Conservation (phyloP, 768 basidiomycete genomes). For the Tricholoma hemisulphureum region DNA sequence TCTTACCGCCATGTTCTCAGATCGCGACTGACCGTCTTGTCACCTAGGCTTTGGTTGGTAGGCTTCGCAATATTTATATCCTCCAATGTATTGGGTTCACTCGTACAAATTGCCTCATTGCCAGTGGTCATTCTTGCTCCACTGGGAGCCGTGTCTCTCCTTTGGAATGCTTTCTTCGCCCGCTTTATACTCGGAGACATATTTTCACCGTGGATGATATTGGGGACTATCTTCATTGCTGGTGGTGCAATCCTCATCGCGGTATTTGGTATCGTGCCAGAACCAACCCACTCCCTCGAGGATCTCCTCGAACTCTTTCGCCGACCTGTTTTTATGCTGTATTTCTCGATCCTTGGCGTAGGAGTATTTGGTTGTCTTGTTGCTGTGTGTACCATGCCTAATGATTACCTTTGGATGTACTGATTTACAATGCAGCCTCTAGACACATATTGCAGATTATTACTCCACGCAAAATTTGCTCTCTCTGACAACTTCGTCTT, state of each 20-base stretch:
- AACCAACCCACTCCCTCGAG: slow-evolving; percentile 81
- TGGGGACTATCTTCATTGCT: slow-evolving; percentile 87
- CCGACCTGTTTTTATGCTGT: slow-evolving; percentile 74
- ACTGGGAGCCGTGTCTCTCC: slow-evolving; percentile 85
- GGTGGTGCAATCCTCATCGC: slow-evolving; percentile 88
- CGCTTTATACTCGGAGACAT: slow-evolving; percentile 79
- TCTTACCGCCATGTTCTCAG: neutral
- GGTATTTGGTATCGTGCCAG: slow-evolving; percentile 88
- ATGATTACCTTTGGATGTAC: neutral
- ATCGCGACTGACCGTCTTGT: slow-evolving; percentile 2
- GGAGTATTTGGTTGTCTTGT: slow-evolving; percentile 58
- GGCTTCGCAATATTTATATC: slow-evolving; percentile 86
- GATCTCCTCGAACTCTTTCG: slow-evolving; percentile 77
- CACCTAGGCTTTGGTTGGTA: slow-evolving; percentile 73
- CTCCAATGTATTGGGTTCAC: slow-evolving; percentile 83
- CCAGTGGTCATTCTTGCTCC: slow-evolving; percentile 95
- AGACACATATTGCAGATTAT: slow-evolving; percentile 78
- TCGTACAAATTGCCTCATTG: slow-evolving; percentile 90
- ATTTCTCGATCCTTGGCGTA: slow-evolving; percentile 72
- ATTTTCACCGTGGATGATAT: slow-evolving; percentile 79
- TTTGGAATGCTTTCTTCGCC: slow-evolving; percentile 95
- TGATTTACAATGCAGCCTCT: neutral
- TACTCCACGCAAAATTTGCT: slow-evolving; percentile 45
- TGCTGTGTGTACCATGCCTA: slow-evolving; percentile 46
- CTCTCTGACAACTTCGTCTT: slow-evolving; percentile 20